Base-by-base conservation (phyloP, 1,284 basidiomycete species). In the Sphaerobolus stellatus region DNA sequence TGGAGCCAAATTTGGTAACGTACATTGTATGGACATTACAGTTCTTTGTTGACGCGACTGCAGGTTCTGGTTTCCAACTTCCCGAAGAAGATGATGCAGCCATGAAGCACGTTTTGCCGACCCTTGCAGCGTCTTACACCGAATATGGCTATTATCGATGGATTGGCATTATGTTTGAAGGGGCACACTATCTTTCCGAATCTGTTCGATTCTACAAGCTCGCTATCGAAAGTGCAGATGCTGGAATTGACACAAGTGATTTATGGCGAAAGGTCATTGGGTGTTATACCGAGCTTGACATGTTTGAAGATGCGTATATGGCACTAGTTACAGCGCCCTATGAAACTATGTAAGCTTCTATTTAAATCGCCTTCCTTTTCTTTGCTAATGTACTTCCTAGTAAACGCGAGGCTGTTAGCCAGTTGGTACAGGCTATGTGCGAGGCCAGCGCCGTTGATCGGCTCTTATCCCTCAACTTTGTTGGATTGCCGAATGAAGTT, bases 361-460 rank as follows among this genome's bases (percentile, higher is more conserved):
- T 36, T 38, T 25, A 28, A 30, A 24, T 30, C 49, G 22, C 34
- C 45, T 48, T 54, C 2, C 22, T 27, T 38, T 56, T 9, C 44
- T 11, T 13, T 46, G 29, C 24, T n/a, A n/a, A n/a, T n/a, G n/a
- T n/a, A 38, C 14, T 50, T 30, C 52, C 43, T 48, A 95, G 93
- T 65, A 88, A 87, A 73, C 80, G 83, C 40, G 91, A 95, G 59
- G 88, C 83, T 63, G 80, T 92, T 28, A 82, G 84, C 48, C 86
- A 89, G 54, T 76, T 98, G 49, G 86, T 94, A 55, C 89, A 94
- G 62, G 83, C 84, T 60, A 98, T 99, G 90, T 98, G 96, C 69
- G 94, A 98, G 69, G 84, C 89, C 49, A 82, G 89, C 62, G 84
- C 90, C 52, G 82, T 94, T 22, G 86, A 89, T 53, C 79, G 80